A percentile compares a stretch with the other conserved stretches of the same genome.
Evolutionary conservation across 2,329 filamentous ascomycete genomes (phyloP).

Genomic region (Talaromyces sp.): DNA sequence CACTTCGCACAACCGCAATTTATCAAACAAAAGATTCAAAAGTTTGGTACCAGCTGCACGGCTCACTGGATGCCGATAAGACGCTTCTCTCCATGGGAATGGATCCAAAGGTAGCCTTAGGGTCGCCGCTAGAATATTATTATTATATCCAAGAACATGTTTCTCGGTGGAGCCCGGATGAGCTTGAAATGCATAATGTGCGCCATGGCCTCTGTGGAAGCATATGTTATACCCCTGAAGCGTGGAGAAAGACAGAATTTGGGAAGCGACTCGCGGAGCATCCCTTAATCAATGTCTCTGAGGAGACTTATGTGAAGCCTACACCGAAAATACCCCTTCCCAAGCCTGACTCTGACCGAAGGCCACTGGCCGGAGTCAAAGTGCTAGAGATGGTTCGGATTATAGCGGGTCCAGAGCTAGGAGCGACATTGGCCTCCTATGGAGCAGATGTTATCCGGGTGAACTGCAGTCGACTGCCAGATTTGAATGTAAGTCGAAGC

Average conservation of each 20-base stretch:
- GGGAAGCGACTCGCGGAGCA: constrained; percentile 46
- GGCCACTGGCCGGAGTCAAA: constrained; percentile 50
- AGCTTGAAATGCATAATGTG: constrained; percentile 49
- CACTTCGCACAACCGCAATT: constrained; percentile 48
- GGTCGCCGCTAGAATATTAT: constrained; percentile 10
- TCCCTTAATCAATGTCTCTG: constrained; percentile 47
- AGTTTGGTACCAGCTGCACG: constrained; percentile 56
- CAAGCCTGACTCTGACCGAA: constrained; percentile 12
- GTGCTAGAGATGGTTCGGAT: constrained; percentile 50
- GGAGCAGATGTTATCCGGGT: constrained; percentile 53
- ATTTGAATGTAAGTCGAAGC: constrained; percentile 30
- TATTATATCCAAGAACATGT: constrained; percentile 34
- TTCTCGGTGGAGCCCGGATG: constrained; percentile 39
- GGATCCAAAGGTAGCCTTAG: constrained; percentile 31
- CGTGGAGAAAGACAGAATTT: constrained; percentile 50
- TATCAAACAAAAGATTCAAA: constrained; percentile 52
- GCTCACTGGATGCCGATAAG: constrained; percentile 49
- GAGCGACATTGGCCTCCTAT: constrained; percentile 46
- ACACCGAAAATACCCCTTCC: constrained; percentile 36
- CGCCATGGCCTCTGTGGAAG: constrained; percentile 48
- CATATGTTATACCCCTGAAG: constrained; percentile 48
- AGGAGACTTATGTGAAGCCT: constrained; percentile 37
- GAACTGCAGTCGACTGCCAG: constrained; percentile 45
- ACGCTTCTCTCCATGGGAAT: constrained; percentile 53
- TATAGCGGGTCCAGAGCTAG: constrained; percentile 47